These are phyloP conservation scores for Ceratobasidium theobromae DNA, from an alignment of 1,284 basidiomycete species.

Conservation along the genomic window DNA sequence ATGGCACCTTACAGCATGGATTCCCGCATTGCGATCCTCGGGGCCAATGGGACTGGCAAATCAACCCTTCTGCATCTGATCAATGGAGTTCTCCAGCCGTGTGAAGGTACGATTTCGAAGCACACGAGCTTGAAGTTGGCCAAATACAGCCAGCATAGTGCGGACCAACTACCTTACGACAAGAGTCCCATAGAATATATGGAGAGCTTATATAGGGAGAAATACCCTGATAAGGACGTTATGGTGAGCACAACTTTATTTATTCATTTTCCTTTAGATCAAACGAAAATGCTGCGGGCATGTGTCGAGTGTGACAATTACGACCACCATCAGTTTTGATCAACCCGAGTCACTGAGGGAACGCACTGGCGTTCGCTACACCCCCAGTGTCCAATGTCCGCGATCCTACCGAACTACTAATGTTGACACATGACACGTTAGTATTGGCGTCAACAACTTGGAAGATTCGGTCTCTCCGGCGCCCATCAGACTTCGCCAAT, in stretches of 20 bases:
- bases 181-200: conserved; percentile 94
- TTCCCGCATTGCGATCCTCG: conserved; percentile 93
- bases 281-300: conserved; percentile 5
- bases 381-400: conserved; percentile 9
- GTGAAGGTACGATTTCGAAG: conserved; percentile 83
- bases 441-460: conserved; percentile 93
- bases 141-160: conserved; percentile 98
- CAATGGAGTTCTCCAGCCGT: conserved; percentile 79
- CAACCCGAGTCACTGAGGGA: too few species aligned
- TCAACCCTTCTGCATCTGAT: conserved; percentile 97
- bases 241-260: conserved; percentile 48
- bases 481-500: conserved; percentile 93
- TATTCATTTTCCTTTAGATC: background rate
- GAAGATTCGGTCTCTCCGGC: conserved; percentile 94
- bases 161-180: conserved; percentile 97
- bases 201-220: conserved; percentile 74
- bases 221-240: conserved; percentile 93
- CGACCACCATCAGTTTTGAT: too few species aligned
- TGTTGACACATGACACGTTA: conserved; percentile 43
- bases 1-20: conserved; percentile 72
- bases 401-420: background rate
- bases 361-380: background rate
- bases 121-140: conserved; percentile 91
- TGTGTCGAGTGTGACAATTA: conserved; percentile 12
- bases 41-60: conserved; percentile 97